phyloP scores from a whole-genome alignment of 2,329 filamentous ascomycete species.

The Rhynchosporium agropyri region DNA sequence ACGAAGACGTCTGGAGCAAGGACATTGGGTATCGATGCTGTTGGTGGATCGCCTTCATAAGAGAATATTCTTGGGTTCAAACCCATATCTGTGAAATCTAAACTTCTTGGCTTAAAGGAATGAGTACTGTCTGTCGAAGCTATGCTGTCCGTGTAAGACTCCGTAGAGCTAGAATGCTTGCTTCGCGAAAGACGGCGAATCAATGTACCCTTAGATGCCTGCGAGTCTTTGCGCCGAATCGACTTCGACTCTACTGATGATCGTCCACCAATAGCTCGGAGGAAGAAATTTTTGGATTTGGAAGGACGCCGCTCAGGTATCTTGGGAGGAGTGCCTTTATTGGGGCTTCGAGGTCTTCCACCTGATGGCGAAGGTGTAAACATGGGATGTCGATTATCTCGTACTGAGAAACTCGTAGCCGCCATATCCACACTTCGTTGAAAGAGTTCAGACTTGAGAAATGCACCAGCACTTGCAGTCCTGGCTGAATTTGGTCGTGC shows the following conservation, averaged over 20 bases:
- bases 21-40: slow-evolving; percentile 14
- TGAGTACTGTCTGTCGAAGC: slow-evolving; percentile 18
- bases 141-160: slow-evolving; percentile 18
- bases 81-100: slow-evolving; percentile 31
- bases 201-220: slow-evolving; percentile 30
- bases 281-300: slow-evolving; percentile 40
- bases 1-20: slow-evolving; percentile 23
- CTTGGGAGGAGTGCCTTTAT: slow-evolving; percentile 23
- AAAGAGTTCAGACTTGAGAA: slow-evolving; percentile 37
- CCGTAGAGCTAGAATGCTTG: slow-evolving; percentile 23
- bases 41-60: slow-evolving; percentile 14
- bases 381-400: slow-evolving; percentile 24
- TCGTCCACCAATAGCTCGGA: slow-evolving; percentile 36
- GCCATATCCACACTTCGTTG: slow-evolving; percentile 27
- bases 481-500: slow-evolving; percentile 27
- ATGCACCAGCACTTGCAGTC: slow-evolving; percentile 35
- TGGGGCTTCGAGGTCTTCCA: slow-evolving; percentile 11
- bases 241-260: slow-evolving; percentile 23
- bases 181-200: slow-evolving; percentile 35
- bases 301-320: slow-evolving; percentile 35
- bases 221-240: slow-evolving; percentile 21
- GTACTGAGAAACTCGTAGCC: slow-evolving; percentile 29
- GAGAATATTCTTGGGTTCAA: slow-evolving; percentile 29
- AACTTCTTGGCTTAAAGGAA: slow-evolving; percentile 23
- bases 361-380: slow-evolving; percentile 9